A percentile compares a stretch with the other conserved stretches of the same genome.
These are phyloP conservation scores for Ambrosia hybrid DNA, from an alignment of 140 eudicot genomes.

Conservation along the genomic window DNA sequence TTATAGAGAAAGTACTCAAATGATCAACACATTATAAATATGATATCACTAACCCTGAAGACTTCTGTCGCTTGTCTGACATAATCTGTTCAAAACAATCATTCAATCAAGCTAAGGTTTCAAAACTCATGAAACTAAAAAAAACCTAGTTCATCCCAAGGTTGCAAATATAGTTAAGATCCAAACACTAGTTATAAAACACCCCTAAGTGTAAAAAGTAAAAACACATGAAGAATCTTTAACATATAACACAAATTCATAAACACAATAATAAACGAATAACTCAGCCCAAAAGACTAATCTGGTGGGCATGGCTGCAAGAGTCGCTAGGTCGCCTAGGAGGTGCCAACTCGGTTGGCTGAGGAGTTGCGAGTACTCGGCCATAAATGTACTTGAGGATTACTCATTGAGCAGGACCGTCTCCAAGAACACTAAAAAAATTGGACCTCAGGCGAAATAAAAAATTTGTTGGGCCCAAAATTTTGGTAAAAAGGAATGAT, in stretches of 20 bases:
- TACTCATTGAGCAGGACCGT: too few species aligned
- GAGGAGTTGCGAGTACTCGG: too few species aligned
- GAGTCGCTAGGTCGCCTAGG: too few species aligned
- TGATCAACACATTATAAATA: background rate
- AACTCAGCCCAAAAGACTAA: background rate
- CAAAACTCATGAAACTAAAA: background rate
- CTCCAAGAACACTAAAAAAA: too few species aligned
- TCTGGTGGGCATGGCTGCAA: background rate
- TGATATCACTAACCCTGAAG: constrained; percentile 14
- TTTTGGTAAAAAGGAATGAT: too few species aligned
- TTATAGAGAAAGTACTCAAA: background rate
- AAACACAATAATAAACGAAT: background rate
- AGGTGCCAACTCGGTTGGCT: too few species aligned
- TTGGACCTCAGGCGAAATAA: too few species aligned
- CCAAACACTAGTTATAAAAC: background rate
- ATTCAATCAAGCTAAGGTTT: background rate
- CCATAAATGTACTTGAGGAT: too few species aligned
- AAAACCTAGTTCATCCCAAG: background rate
- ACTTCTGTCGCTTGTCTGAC: constrained; percentile 10
- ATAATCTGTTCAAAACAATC: background rate
- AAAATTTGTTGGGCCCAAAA: too few species aligned
- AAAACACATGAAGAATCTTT: background rate
- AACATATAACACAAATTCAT: background rate
- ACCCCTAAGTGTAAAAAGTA: too few species aligned
- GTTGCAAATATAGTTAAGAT: background rate